Evolutionary conservation across 495 filamentous ascomycete species (phyloP).

Genomic region (Penicillium silybi): DNA sequence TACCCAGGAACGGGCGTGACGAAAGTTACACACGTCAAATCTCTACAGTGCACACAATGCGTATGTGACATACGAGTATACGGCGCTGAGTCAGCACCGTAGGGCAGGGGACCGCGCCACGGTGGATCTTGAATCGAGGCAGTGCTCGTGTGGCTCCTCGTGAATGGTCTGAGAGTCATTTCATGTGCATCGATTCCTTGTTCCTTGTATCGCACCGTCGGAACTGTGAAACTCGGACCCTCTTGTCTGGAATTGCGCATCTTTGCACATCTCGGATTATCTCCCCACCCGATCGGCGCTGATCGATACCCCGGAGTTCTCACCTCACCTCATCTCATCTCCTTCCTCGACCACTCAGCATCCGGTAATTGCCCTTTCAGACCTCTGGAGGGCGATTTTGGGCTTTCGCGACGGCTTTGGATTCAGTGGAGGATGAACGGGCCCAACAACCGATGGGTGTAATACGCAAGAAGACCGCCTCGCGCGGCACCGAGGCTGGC

Average conservation of each 20-base stretch:
- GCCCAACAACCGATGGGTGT: slow-evolving; percentile 69
- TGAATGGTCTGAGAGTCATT: background rate
- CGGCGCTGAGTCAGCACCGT: background rate
- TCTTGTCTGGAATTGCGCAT: background rate
- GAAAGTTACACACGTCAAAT: background rate
- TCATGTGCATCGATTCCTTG: background rate
- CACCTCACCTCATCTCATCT: slow-evolving; percentile 7
- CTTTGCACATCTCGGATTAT: slow-evolving; percentile 1
- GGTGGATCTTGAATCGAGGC: background rate
- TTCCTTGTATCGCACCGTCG: too few relatives aligned
- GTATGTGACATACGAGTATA: background rate
- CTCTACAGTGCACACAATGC: background rate
- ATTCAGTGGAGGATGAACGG: slow-evolving; percentile 42
- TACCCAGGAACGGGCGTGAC: background rate
- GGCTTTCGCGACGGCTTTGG: slow-evolving; percentile 32
- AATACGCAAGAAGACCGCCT: slow-evolving; percentile 92
- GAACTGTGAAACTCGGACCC: background rate
- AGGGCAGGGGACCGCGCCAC: background rate
- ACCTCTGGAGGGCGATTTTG: slow-evolving; percentile 29
- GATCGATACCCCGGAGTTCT: slow-evolving; percentile 24
- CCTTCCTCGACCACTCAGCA: background rate
- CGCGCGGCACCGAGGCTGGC: slow-evolving; percentile 84
- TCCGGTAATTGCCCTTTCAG: slow-evolving; percentile 26
- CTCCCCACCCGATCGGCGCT: slow-evolving; percentile 20
- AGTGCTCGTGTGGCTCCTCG: background rate